phyloP scores from a whole-genome alignment of 1,284 basidiomycete species.

The Sutorius eximius region DNA sequence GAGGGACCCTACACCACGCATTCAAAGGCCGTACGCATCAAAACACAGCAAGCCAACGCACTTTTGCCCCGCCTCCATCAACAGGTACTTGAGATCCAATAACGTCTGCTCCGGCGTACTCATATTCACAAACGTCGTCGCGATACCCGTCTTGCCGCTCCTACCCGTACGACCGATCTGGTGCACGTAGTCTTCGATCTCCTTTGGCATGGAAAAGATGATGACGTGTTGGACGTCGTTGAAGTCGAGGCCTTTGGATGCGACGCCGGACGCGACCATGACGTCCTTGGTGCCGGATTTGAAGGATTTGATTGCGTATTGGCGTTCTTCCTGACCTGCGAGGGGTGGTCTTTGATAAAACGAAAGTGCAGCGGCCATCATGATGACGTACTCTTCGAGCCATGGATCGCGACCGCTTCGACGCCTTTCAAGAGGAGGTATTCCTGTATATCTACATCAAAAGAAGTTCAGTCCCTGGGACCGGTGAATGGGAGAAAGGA shows the following conservation, averaged over 20 bases:
- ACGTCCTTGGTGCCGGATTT: constrained; percentile 97
- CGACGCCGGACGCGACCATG: constrained; percentile 98
- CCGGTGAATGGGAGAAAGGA: background rate
- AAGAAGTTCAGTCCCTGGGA: background rate
- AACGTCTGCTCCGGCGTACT: constrained; percentile 95
- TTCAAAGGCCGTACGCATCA: background rate
- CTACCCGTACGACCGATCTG: constrained; percentile 98
- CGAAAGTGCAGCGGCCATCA: background rate
- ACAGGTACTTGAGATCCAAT: constrained; percentile 93
- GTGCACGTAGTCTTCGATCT: constrained; percentile 98
- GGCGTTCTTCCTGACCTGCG: constrained; percentile 94
- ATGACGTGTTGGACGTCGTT: constrained; percentile 98
- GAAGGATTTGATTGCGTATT: constrained; percentile 98
- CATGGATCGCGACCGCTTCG: constrained; percentile 98
- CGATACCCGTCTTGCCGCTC: constrained; percentile 97
- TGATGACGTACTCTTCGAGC: constrained; percentile 78
- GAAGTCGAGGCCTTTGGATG: constrained; percentile 97
- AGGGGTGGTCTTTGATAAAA: too few relatives aligned
- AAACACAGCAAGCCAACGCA: constrained; percentile 34
- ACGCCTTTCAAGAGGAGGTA: constrained; percentile 96
- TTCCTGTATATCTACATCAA: constrained; percentile 87
- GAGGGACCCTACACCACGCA: constrained; percentile 73
- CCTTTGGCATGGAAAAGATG: constrained; percentile 99
- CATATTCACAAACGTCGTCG: constrained; percentile 99
- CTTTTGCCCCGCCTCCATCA: constrained; percentile 98